These are phyloP conservation scores for Zangia roseola DNA, from an alignment of 768 basidiomycete genomes.

Conservation along the genomic window DNA sequence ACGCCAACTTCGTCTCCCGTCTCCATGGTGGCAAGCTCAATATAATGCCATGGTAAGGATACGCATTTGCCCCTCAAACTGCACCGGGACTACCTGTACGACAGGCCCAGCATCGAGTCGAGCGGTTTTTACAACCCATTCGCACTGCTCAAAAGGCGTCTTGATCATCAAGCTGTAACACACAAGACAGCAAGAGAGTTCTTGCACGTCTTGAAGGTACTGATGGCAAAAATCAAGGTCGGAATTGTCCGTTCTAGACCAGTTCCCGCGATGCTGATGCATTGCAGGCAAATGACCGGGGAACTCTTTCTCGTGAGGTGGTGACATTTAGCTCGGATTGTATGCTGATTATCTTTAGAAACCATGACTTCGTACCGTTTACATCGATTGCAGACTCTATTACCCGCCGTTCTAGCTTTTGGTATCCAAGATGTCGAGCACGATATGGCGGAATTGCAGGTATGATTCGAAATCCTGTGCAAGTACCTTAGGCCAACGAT, in stretches of 20 bases:
- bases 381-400: constrained; percentile 38
- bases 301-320: constrained; percentile 52
- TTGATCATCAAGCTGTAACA: constrained; percentile 48
- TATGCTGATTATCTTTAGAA: constrained; percentile 29
- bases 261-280: background rate
- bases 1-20: constrained; percentile 58
- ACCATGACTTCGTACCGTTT: constrained; percentile 47
- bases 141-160: constrained; percentile 40
- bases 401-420: constrained; percentile 46
- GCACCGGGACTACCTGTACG: background rate
- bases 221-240: constrained; percentile 68
- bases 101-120: constrained; percentile 58
- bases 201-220: constrained; percentile 52
- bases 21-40: constrained; percentile 52
- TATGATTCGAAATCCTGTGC: constrained; percentile 11
- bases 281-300: constrained; percentile 60
- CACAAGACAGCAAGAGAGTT: constrained; percentile 54
- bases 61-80: background rate
- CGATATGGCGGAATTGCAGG: constrained; percentile 49
- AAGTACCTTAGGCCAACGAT: background rate
- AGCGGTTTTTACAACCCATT: constrained; percentile 56
- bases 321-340: background rate
- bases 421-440: constrained; percentile 48
- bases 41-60: constrained; percentile 53
- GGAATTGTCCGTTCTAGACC: background rate